phyloP scores from a whole-genome alignment of 495 filamentous ascomycete genomes.

The Aspergillus indologenus region DNA sequence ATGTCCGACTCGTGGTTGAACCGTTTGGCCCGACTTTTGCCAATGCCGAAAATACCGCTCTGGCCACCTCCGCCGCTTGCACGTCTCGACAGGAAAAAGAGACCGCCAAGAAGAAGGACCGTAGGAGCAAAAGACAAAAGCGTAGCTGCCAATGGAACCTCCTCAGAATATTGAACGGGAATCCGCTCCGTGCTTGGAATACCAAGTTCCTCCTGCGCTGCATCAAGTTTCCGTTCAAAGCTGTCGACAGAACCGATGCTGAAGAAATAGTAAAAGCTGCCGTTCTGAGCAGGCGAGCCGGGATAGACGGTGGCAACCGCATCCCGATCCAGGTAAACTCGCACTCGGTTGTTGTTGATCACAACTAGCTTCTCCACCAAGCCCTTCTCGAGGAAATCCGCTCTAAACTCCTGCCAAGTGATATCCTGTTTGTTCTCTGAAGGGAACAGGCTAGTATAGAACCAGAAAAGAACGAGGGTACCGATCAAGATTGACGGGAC shows the following conservation, averaged over 20 bases:
- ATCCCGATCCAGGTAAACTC: constrained; percentile 81
- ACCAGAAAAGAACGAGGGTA: constrained; percentile 58
- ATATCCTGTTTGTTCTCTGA: constrained; percentile 74
- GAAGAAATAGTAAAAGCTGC: constrained; percentile 84
- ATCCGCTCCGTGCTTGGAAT: constrained; percentile 85
- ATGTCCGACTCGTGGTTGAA: constrained; percentile 97
- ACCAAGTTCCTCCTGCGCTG: constrained; percentile 78
- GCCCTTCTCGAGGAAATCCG: constrained; percentile 91
- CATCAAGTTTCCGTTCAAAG: constrained; percentile 83
- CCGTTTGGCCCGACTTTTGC: constrained; percentile 89
- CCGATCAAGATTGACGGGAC: constrained; percentile 52
- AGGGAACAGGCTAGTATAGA: constrained; percentile 59
- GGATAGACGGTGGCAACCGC: constrained; percentile 75
- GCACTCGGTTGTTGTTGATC: constrained; percentile 67
- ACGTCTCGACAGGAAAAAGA: constrained; percentile 69
- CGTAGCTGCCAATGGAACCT: constrained; percentile 61
- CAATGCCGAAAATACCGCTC: constrained; percentile 88
- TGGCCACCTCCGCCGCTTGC: constrained; percentile 64
- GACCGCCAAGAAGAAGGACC: constrained; percentile 73
- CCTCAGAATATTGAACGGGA: constrained; percentile 80
- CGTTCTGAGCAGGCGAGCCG: constrained; percentile 68
- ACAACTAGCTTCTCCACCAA: constrained; percentile 90
- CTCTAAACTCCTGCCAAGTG: constrained; percentile 94
- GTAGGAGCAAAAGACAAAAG: constrained; percentile 84
- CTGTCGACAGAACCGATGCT: constrained; percentile 91